These are phyloP conservation scores for Coemansia sp. DNA, from an alignment of 192 early-diverging fungal genomes.

Conservation along the genomic window DNA sequence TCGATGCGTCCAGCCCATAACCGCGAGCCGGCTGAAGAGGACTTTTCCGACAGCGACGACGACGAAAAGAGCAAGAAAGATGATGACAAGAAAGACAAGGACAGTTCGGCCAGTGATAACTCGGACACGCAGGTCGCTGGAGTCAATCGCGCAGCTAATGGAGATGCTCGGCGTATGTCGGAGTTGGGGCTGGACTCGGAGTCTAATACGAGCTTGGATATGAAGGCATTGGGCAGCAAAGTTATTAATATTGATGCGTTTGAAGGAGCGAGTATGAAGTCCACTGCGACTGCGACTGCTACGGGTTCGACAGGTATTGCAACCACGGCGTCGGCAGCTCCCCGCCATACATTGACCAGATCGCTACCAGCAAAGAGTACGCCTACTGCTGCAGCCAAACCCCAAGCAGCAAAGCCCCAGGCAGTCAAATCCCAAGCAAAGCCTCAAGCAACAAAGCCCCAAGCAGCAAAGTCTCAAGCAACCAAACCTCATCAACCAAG, in stretches of 20 bases:
- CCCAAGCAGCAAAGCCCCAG: not conserved
- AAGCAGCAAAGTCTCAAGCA: not conserved
- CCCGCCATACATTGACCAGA: conserved; percentile 30
- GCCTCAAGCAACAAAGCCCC: not conserved
- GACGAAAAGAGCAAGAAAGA: conserved; percentile 9
- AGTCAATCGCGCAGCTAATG: conserved; percentile 26
- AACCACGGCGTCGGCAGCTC: not conserved
- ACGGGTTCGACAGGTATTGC: not conserved
- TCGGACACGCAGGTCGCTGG: conserved; percentile 21
- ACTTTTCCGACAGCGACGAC: conserved; percentile 17
- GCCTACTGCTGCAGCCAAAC: not conserved
- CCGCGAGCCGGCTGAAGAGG: conserved; percentile 26
- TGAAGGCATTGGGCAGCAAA: conserved; percentile 26
- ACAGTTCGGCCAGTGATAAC: not conserved
- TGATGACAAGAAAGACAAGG: not conserved
- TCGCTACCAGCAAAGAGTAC: conserved; percentile 7
- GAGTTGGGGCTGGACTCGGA: conserved; percentile 12
- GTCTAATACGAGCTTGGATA: conserved; percentile 37
- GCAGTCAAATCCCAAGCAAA: not conserved
- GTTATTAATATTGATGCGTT: conserved; percentile 40
- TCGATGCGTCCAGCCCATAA: conserved; percentile 34
- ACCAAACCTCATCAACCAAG: not conserved
- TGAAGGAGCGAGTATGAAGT: conserved; percentile 22
- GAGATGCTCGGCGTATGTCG: not conserved
- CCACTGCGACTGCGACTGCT: conserved; percentile 16